Base-by-base conservation (phyloP, 805 yeast species). In the Lipomyces spencermartinsiae region DNA sequence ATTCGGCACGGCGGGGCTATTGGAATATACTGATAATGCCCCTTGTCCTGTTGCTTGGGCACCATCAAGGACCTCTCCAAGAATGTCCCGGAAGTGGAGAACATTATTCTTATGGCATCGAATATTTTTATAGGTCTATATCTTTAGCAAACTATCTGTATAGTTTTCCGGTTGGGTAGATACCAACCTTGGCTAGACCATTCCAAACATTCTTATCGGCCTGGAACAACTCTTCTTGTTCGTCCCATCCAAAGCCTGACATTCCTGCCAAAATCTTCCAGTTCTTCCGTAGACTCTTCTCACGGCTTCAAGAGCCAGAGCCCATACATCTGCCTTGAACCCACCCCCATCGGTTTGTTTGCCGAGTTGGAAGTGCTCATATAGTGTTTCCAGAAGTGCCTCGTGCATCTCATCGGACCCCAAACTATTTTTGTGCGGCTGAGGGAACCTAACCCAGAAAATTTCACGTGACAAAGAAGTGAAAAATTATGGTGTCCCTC, bases 201-300 rank as follows among this genome's bases (percentile, higher is more conserved):
- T 39, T 4, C 46, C 46, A 39, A 16, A 39, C 46, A 39, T 4
- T 4, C 46, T 39, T 39, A 16, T 39, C 46, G 16, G 46, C 46
- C 46, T 39, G 12, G 19, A 16, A 39, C 5, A 39, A 39, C 46
- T 39, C 46, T 16, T 39, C 19, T 39, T 39, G 8, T 43, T 43
- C 49, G 14, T 43, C 49, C 49, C 49, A 43, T 43, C 49, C 49
- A 43, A 43, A 43, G 9, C 49, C 49, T 4, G 49, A 43, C 9
- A 2, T 43, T 16, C 49, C 19, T 14, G 49, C 19, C 49, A 43
- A 43, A 43, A 43, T 43, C 49, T 43, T 43, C 49, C 49, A 43
- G 49, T 43, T 43, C 49, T 43, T 43, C 49, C 49, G 49, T 43
- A 43, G 49, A 2, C 49, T n/a, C 49, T 43, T n/a, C 49, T 43